A percentile compares a stretch with the other conserved stretches of the same genome.
Evolutionary conservation across 768 basidiomycete genomes (phyloP).

Genomic region (Lactifluus volemus): DNA sequence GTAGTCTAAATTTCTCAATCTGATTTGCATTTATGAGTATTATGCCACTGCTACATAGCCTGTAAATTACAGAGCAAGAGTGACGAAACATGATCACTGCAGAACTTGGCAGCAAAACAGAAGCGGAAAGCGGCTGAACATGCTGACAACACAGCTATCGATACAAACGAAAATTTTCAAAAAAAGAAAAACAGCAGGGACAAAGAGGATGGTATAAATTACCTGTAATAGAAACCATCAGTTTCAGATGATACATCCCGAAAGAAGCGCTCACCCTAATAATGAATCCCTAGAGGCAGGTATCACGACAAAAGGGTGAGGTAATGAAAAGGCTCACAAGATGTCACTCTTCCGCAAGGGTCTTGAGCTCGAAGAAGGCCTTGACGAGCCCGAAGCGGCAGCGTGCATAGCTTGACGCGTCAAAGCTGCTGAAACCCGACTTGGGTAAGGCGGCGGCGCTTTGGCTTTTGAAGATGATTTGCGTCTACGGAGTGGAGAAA

Average conservation of each 20-base stretch:
- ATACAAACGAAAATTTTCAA: not conserved
- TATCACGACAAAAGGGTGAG: not conserved
- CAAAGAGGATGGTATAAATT: slow-evolving; percentile 8
- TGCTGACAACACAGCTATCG: not conserved
- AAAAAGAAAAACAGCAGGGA: not conserved
- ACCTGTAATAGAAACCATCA: slow-evolving; percentile 2
- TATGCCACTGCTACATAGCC: too few species aligned
- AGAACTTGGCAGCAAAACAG: not conserved
- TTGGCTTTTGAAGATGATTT: not conserved
- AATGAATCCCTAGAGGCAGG: not conserved
- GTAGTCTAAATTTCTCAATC: too few species aligned
- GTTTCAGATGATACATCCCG: not conserved
- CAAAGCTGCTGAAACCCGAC: not conserved
- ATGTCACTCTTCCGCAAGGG: slow-evolving; percentile 14
- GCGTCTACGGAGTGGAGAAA: slow-evolving; percentile 3
- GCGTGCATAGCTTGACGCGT: slow-evolving; percentile 18
- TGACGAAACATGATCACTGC: not conserved
- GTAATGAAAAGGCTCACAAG: not conserved
- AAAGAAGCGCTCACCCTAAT: not conserved
- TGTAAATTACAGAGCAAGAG: too few species aligned
- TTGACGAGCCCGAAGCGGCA: not conserved
- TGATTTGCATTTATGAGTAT: too few species aligned
- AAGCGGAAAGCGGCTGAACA: not conserved
- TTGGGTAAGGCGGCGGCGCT: slow-evolving; percentile 3
- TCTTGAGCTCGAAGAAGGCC: slow-evolving; percentile 15